Conservation (phyloP, 2,329 filamentous ascomycete species). For the Colletotrichum sp. region DNA sequence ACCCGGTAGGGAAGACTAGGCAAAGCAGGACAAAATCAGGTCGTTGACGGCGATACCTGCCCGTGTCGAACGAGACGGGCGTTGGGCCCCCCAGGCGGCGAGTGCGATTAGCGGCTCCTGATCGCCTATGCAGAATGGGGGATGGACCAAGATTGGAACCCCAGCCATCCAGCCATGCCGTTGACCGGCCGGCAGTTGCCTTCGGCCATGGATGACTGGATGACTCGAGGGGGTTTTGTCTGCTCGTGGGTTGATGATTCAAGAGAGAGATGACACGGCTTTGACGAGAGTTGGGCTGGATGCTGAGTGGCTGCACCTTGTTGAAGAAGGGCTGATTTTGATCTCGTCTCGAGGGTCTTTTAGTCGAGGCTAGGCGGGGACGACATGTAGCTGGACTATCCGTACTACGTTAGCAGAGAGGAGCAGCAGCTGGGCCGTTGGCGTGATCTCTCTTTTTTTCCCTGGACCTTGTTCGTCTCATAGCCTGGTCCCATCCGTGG, state of each 20-base stretch:
- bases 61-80: background rate
- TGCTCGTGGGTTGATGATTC: background rate
- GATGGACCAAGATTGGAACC: background rate
- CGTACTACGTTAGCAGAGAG: background rate
- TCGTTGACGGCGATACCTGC: background rate
- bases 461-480: background rate
- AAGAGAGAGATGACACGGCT: background rate
- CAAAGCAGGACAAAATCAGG: background rate
- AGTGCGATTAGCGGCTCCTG: background rate
- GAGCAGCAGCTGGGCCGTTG: background rate
- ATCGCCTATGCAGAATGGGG: background rate
- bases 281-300: background rate
- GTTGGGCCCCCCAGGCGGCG: background rate
- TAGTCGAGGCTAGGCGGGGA: background rate
- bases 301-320: background rate
- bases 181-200: slow-evolving; percentile 9
- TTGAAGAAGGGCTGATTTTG: background rate
- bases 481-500: background rate
- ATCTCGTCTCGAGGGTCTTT: background rate
- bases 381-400: background rate
- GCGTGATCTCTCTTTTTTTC: background rate
- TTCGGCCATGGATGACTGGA: background rate
- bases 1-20: background rate
- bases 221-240: background rate
- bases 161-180: background rate